Conservation (phyloP, 1,139 yeast genomes). For the Wickerhamomyces sp. region DNA sequence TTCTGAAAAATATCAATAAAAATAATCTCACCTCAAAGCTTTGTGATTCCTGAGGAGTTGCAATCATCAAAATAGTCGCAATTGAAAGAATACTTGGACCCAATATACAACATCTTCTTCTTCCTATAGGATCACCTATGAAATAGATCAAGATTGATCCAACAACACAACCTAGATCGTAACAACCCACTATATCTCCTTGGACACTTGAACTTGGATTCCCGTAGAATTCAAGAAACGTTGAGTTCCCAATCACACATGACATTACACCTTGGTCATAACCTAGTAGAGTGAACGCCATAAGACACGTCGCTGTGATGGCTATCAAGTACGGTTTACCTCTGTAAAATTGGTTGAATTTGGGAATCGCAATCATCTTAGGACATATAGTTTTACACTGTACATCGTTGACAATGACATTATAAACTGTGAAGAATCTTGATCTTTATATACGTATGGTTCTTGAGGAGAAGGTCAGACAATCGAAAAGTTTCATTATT, state of each 20-base stretch:
- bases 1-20: slow-evolving; percentile 60
- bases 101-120: slow-evolving; percentile 54
- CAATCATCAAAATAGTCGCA: slow-evolving; percentile 58
- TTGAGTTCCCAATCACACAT: slow-evolving; percentile 56
- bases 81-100: slow-evolving; percentile 57
- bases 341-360: slow-evolving; percentile 4
- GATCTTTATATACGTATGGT: too few relatives aligned
- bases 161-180: slow-evolving; percentile 71
- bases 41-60: slow-evolving; percentile 36
- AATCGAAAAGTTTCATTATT: too few relatives aligned
- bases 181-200: slow-evolving; percentile 68
- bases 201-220: slow-evolving; percentile 20
- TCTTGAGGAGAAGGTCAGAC: too few relatives aligned
- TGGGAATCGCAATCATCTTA: too few relatives aligned
- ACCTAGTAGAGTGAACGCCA: slow-evolving; percentile 68
- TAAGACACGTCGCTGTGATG: slow-evolving; percentile 53
- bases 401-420: too few relatives aligned
- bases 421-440: too few relatives aligned
- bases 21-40: slow-evolving; percentile 41
- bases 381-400: too few relatives aligned
- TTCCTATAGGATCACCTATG: slow-evolving; percentile 59
- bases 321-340: slow-evolving; percentile 40
- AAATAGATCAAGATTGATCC: slow-evolving; percentile 65
- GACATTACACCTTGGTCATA: slow-evolving; percentile 81
- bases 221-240: slow-evolving; percentile 48